Evolutionary conservation across 192 early-diverging fungal genomes (phyloP), one percentile per base, ranked within the genome.

Genomic region (Phlyctochytrium planicorne): DNA sequence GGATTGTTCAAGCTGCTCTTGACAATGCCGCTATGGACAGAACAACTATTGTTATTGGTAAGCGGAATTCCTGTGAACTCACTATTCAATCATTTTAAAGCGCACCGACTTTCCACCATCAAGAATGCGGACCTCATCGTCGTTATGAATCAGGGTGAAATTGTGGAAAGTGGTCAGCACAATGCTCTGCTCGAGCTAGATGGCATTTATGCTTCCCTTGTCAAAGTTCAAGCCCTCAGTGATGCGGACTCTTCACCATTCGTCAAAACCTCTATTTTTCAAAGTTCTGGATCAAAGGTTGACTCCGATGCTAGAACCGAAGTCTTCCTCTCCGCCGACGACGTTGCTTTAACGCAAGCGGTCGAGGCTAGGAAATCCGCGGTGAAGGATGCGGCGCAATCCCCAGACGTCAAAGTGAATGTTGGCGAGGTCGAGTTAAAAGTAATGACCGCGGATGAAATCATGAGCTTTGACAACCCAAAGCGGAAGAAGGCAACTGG

Each of bases 51-150:
- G 89, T 91, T 2, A 89, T 98, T 75, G 40, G 40, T 47, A 14
- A 47, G 40, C 20, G 20, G 6, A 47, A 14, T n/a, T n/a, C n/a
- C n/a, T n/a, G n/a, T n/a, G n/a, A n/a, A n/a, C n/a, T n/a, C n/a
- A n/a, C n/a, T n/a, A n/a, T n/a, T n/a, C n/a, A n/a, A n/a, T n/a
- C n/a, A n/a, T 20, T 14, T 47, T 20, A 14, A 6, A 47, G 95
- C 95, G 1, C 90, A 95, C 74, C 88, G 95, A 34, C 74, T 98
- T 30, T 93, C 91, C 53, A 98, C 95, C 24, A 90, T 98, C 67
- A 80, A 85, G 35, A 88, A 93, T 53, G 89, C 92, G 25, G 88
- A 95, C 74, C 65, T 87, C 32, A 98, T 98, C 70, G 88, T 93
- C 25, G 94, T 94, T 14, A 77, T 80, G 79, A 85, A 73, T 61